A percentile compares a stretch with the other conserved stretches of the same genome.
phyloP scores from a whole-genome alignment of 208 protist genomes.

The Crithidia bombi region DNA sequence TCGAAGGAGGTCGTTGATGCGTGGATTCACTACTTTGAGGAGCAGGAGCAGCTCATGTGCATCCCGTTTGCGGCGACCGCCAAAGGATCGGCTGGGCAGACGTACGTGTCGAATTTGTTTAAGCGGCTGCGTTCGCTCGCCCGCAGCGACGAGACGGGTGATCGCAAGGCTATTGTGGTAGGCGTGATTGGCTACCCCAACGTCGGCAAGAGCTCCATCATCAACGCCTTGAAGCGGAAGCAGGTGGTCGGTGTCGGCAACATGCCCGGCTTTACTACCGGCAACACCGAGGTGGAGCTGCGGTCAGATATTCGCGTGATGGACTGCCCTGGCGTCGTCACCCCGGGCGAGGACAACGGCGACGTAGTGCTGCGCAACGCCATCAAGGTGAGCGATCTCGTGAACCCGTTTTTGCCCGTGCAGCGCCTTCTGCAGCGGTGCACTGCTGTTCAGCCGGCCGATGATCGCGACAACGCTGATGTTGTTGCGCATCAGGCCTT shows the following conservation, averaged over 20 bases:
- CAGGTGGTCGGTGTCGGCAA: conserved; percentile 91
- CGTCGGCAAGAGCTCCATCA: conserved; percentile 97
- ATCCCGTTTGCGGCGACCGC: conserved; percentile 91
- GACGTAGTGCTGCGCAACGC: conserved; percentile 96
- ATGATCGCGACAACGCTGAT: conserved; percentile 50
- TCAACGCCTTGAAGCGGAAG: conserved; percentile 97
- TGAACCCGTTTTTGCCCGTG: conserved; percentile 92
- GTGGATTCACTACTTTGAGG: conserved; percentile 89
- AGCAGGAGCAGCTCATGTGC: conserved; percentile 76
- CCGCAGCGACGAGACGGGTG: conserved; percentile 72
- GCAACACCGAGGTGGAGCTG: conserved; percentile 95
- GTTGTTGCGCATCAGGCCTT: conserved; percentile 32
- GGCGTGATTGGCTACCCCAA: conserved; percentile 99
- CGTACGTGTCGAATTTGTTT: conserved; percentile 86
- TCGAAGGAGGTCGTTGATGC: conserved; percentile 88
- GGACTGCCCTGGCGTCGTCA: conserved; percentile 97
- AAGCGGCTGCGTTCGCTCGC: conserved; percentile 91
- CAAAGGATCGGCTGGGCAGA: conserved; percentile 61
- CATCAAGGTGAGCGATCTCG: conserved; percentile 94
- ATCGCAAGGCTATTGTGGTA: conserved; percentile 93
- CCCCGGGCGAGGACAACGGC: conserved; percentile 78
- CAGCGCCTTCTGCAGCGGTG: conserved; percentile 91
- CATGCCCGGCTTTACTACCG: conserved; percentile 95
- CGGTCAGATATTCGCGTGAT: conserved; percentile 96
- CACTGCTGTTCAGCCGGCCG: conserved; percentile 46